A percentile compares a stretch with the other conserved stretches of the same genome.
These are phyloP conservation scores for Saturnispora zaruensis DNA, from an alignment of 805 yeast species.

Conservation along the genomic window DNA sequence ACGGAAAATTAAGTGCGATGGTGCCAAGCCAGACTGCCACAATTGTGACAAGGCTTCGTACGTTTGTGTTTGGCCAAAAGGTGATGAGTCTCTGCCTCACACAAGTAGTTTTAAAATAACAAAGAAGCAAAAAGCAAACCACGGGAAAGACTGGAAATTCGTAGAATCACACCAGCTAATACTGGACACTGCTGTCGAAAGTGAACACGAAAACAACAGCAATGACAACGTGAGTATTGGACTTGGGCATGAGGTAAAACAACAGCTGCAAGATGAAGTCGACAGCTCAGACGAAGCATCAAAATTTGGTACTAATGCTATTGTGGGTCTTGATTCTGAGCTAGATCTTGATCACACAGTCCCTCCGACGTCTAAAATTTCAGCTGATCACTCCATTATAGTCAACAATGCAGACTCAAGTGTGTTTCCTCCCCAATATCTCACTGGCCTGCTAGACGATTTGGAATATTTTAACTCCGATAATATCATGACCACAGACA, in stretches of 20 bases:
- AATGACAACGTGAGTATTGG: background rate
- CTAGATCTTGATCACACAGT: background rate
- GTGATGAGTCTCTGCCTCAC: conserved; percentile 15
- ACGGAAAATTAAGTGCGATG: conserved; percentile 23
- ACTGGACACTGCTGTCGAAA: background rate
- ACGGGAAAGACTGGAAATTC: background rate
- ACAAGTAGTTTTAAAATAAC: conserved; percentile 13
- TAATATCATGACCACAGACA: background rate
- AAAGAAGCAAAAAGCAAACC: conserved; percentile 8
- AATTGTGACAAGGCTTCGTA: conserved; percentile 12
- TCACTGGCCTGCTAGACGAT: conserved; percentile 1
- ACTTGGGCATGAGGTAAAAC: background rate
- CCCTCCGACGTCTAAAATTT: background rate
- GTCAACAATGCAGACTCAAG: background rate
- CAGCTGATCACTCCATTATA: background rate
- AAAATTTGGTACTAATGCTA: background rate
- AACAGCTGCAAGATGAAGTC: background rate
- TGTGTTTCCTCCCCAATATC: background rate
- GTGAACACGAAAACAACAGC: background rate
- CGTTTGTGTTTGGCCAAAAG: conserved; percentile 17
- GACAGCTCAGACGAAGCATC: background rate
- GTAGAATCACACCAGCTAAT: background rate
- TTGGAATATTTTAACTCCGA: background rate
- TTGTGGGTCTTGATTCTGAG: background rate
- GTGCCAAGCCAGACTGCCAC: conserved; percentile 16